Base-by-base conservation (phyloP, 768 basidiomycete species). In the Suillus lakei region DNA sequence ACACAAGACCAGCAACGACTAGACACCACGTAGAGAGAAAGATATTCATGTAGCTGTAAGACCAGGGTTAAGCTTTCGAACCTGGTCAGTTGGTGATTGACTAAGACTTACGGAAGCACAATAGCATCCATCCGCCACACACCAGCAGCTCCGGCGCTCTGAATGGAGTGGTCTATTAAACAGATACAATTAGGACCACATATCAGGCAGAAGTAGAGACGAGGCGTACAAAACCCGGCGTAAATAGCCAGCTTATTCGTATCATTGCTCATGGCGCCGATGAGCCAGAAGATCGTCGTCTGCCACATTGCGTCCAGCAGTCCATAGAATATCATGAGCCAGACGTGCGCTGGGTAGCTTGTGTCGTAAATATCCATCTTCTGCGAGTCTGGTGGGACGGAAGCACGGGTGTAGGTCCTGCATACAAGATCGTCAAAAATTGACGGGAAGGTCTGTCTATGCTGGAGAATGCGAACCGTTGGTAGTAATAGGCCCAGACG, bases 191-290 rank as follows among this genome's bases (percentile, higher is more conserved):
- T 50, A 56, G 23, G 16, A 44, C 5, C 5, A 32, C 12, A 39
- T 44, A 46, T 48, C 18, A 48, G 28, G 6, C 12, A 21, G 39
- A 30, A 26, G 15, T 4, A 58, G 34, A 28, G 62, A 62, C 26
- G 10, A 63, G 3, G 80, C 89, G 67, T 72, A 93, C 91, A 93
- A 70, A 94, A 90, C 32, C 93, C 92, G 7, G 88, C 78, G 71
- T 92, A 89, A 72, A 92, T 84, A 0, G 92, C 92, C 23, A 95
- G 84, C 72, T 91, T 91, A 5, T 82, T 85, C 8, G 90, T 86
- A 71, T 93, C 88, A 66, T 93, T 92, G 28, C 90, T 91, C 88
- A 95, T 91, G 10, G 90, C 88, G 48, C 92, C 92, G 82, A 91
- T 90, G 72, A 91, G 80, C 90, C 90, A 92, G 74, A 92, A 91